A percentile compares a stretch with the other conserved stretches of the same genome.
Evolutionary conservation across 2,329 filamentous ascomycete species (phyloP).

Genomic region (Ramichloridium luteum): DNA sequence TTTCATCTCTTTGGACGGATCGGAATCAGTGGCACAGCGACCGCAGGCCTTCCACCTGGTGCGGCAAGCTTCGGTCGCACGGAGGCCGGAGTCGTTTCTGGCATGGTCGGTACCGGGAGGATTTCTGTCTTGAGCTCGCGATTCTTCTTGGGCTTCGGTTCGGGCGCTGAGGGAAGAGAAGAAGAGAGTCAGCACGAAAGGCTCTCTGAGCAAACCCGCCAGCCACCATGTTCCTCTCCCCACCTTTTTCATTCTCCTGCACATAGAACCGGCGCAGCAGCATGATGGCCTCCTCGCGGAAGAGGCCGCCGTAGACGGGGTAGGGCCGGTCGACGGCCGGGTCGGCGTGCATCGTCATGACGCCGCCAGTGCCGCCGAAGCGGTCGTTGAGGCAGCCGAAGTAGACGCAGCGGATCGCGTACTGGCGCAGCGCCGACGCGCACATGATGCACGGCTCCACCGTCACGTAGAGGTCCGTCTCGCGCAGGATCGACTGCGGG

Average conservation of each 20-base stretch:
- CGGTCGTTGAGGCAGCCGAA: conserved; percentile 94
- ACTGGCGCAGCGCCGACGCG: conserved; percentile 79
- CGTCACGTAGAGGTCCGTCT: conserved; percentile 83
- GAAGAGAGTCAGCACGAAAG: background rate
- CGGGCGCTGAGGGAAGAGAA: conserved; percentile 37
- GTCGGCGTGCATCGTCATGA: conserved; percentile 72
- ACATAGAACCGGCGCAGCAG: conserved; percentile 89
- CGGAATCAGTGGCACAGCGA: no score
- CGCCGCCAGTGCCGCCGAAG: conserved; percentile 90
- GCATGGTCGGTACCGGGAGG: conserved; percentile 26
- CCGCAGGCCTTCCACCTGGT: no score
- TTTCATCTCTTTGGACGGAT: no score
- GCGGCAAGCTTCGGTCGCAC: no score
- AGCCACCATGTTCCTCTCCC: conserved; percentile 26
- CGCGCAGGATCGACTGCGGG: conserved; percentile 53
- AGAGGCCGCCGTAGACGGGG: conserved; percentile 74
- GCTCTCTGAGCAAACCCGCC: background rate
- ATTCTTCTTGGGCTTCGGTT: conserved; percentile 52
- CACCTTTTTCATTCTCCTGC: conserved; percentile 92
- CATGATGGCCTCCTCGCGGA: conserved; percentile 85
- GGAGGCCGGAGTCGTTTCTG: no score
- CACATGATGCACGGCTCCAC: conserved; percentile 99
- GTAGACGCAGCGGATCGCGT: conserved; percentile 78
- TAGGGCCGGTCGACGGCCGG: conserved; percentile 66
- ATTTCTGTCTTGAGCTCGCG: conserved; percentile 51